Conservation (phyloP, 2,329 filamentous ascomycete species). For the Aspergillus oerlinghausenensis region DNA sequence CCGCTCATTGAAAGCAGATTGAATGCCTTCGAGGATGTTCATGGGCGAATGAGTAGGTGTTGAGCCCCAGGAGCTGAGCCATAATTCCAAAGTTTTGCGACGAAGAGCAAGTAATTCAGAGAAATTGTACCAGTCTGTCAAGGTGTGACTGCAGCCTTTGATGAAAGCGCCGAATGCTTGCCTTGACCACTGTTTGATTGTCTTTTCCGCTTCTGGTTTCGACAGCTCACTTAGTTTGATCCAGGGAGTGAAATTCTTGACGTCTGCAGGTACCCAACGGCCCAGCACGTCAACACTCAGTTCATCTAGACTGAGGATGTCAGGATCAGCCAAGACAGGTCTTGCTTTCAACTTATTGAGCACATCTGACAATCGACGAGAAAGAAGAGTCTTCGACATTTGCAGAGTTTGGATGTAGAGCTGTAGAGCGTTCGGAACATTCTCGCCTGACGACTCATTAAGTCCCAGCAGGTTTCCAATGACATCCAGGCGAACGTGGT, state of each 20-base stretch:
- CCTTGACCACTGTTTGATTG: constrained; percentile 61
- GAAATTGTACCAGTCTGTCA: constrained; percentile 61
- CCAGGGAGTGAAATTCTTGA: constrained; percentile 80
- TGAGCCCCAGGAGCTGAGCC: constrained; percentile 67
- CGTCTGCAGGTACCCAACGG: constrained; percentile 76
- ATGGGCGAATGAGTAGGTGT: constrained; percentile 49
- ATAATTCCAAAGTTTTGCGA: constrained; percentile 65
- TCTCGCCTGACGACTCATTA: constrained; percentile 44
- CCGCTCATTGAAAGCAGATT: constrained; percentile 64
- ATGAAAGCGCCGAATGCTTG: constrained; percentile 57
- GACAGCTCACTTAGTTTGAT: constrained; percentile 75
- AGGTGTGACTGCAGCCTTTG: constrained; percentile 56
- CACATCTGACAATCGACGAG: constrained; percentile 65
- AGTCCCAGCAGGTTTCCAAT: constrained; percentile 60
- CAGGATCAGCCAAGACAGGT: constrained; percentile 66
- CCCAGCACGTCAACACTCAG: constrained; percentile 73
- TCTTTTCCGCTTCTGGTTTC: constrained; percentile 55
- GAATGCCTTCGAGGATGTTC: constrained; percentile 64
- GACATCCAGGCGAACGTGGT: constrained; percentile 65
- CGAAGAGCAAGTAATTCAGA: constrained; percentile 65
- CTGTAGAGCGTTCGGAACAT: constrained; percentile 61
- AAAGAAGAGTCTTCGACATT: constrained; percentile 71
- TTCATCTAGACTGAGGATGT: constrained; percentile 62
- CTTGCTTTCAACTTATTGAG: constrained; percentile 64
- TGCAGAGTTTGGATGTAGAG: constrained; percentile 74